A percentile compares a stretch with the other conserved stretches of the same genome.
Evolutionary conservation across 371 early-diverging fungal genomes (phyloP).

Genomic region (Mortierella sp.): DNA sequence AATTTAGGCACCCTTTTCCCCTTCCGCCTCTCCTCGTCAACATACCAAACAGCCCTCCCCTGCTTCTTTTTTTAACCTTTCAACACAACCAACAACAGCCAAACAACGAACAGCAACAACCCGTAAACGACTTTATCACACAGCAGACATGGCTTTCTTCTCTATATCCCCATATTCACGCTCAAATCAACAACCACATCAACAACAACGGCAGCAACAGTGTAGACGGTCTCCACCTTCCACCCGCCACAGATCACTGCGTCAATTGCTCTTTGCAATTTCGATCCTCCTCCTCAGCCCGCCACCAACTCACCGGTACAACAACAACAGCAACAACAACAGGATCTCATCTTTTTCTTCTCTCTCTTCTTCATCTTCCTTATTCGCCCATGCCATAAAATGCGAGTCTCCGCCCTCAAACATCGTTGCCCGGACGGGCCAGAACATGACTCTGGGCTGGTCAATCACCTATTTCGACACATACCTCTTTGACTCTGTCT

Average conservation of each 20-base stretch:
- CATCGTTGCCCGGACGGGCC: conserved; percentile 18
- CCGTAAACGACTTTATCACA: background rate
- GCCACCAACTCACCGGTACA: background rate
- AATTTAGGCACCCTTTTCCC: background rate
- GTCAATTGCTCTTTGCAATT: background rate
- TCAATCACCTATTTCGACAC: conserved; percentile 20
- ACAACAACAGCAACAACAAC: background rate
- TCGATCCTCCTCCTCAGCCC: conserved; percentile 8
- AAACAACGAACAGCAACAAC: too few relatives aligned
- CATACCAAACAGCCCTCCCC: background rate
- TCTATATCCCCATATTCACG: background rate
- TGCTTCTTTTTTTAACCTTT: background rate
- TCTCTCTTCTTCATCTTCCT: background rate
- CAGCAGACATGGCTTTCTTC: background rate
- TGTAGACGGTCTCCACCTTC: background rate
- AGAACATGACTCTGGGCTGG: conserved; percentile 23
- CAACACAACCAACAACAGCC: background rate
- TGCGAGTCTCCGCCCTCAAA: conserved; percentile 7
- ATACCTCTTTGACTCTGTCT: conserved; percentile 18
- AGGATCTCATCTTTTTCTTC: conserved; percentile 1
- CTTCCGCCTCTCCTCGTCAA: background rate
- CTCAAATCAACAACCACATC: background rate
- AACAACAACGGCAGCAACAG: too few relatives aligned
- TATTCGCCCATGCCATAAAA: conserved; percentile 17
- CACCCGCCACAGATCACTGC: background rate